Evolutionary conservation across 129 eudicot species (phyloP).

Genomic region (Arctium lappa): DNA sequence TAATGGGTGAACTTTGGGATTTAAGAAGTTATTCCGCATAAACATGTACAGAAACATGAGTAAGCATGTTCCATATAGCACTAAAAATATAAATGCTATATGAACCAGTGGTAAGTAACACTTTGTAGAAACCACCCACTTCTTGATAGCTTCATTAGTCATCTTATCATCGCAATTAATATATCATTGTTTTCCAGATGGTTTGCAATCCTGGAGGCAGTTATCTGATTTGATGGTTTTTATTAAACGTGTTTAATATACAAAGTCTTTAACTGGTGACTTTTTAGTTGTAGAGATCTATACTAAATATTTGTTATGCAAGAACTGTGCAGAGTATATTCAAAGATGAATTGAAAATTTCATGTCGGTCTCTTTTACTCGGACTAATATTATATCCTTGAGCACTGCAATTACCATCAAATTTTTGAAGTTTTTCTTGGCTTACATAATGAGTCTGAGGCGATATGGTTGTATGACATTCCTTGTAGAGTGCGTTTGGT

Average conservation of each 20-base stretch:
- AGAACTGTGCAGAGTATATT: neutral
- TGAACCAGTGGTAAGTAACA: neutral
- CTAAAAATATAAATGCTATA: neutral
- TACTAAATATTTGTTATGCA: neutral
- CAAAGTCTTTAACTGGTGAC: neutral
- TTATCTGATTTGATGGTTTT: neutral
- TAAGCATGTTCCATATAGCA: neutral
- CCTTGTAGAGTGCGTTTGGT: no score
- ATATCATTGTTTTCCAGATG: neutral
- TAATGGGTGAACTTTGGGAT: neutral
- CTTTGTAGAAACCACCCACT: neutral
- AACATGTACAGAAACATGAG: neutral
- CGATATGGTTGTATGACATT: no score
- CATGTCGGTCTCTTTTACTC: neutral
- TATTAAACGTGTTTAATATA: neutral
- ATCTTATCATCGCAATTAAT: neutral
- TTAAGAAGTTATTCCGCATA: neutral
- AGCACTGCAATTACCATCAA: no score
- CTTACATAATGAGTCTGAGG: no score
- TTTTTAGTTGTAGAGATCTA: neutral
- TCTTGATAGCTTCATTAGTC: neutral
- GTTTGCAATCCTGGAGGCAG: neutral
- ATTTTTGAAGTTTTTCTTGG: no score
- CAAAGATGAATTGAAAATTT: neutral
- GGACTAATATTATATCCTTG: neutral